Evolutionary conservation across 768 basidiomycete genomes (phyloP), one percentile per base, ranked within the genome.

Genomic region (Russula foetens): DNA sequence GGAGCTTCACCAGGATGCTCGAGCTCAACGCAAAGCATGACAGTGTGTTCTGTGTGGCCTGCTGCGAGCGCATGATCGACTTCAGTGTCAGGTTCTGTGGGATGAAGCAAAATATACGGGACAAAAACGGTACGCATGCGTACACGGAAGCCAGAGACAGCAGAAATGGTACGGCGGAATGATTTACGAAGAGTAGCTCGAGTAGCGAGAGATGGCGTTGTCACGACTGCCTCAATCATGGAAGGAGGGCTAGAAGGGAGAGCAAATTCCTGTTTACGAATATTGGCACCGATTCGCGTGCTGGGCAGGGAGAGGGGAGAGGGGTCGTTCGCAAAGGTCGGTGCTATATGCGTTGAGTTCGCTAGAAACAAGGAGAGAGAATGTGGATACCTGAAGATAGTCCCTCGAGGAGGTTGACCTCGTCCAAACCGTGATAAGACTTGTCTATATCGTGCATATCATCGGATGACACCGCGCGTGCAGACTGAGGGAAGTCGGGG

Each of bases 91-190:
- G 69, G 67, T 28, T 72, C 71, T 21, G 56, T 38, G 19, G 61
- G 56, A 29, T 75, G 76, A 7, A 92, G 74, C 47, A 92, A 77
- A 23, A 94, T 81, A 65, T 91, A 86, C 0, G 94, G 94, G 12
- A 95, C 85, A 64, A 94, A 92, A 6, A 93, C 88, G 0, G 92
- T 94, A n/a, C 92, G 82, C 94, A 96, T 96, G 35, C 92, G 84
- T 26, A 97, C 88, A 23, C 85, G 81, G 71, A 97, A 88, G 4
- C 92, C 93, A 28, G 90, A 88, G 4, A 87, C 84, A 0, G 90
- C 87, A 47, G 80, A 78, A 19, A 97, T 73, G 1, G 88, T 85
- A 67, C 88, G 86, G 28, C 93, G 81, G 71, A 84, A 94, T 1
- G 92, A 91, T 70, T 93, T 94, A 49, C 91, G 84, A 11, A 97